These are phyloP conservation scores for Acrasis kona DNA, from an alignment of 78 protist genomes.

Conservation along the genomic window DNA sequence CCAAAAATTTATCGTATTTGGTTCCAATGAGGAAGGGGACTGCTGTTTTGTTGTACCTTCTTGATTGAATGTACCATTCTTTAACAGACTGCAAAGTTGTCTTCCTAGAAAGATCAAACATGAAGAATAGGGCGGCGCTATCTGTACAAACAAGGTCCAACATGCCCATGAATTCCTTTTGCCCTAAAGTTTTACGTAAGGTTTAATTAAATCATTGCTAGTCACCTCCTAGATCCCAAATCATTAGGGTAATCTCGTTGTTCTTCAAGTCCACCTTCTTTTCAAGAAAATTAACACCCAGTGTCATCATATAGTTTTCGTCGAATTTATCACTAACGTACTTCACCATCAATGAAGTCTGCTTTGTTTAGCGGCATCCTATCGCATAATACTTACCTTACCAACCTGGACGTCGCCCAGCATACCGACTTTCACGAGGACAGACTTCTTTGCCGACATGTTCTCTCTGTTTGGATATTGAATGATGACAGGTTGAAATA, in stretches of 20 bases:
- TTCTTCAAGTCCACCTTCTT: conserved; percentile 71
- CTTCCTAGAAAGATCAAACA: conserved; percentile 92
- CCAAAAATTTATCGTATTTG: conserved; percentile 77
- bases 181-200: neutral
- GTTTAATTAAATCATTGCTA: conserved; percentile 2
- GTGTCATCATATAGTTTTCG: conserved; percentile 74
- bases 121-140: conserved; percentile 89
- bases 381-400: conserved; percentile 82
- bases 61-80: conserved; percentile 93
- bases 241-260: conserved; percentile 78
- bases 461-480: neutral
- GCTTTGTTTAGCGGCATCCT: too few relatives aligned
- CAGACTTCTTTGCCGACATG: conserved; percentile 36
- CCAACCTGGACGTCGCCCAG: conserved; percentile 92
- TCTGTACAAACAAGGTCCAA: conserved; percentile 92
- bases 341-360: conserved; percentile 93
- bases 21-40: conserved; percentile 89
- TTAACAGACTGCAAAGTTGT: conserved; percentile 71
- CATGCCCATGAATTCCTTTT: conserved; percentile 93
- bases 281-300: conserved; percentile 98
- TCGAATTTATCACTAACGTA: conserved; percentile 89
- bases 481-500: too few relatives aligned
- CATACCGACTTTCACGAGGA: conserved; percentile 89
- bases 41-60: conserved; percentile 77
- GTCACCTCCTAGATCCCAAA: conserved; percentile 95